Conservation (phyloP, 495 filamentous ascomycete species). For the Daldinia bambusicola region DNA sequence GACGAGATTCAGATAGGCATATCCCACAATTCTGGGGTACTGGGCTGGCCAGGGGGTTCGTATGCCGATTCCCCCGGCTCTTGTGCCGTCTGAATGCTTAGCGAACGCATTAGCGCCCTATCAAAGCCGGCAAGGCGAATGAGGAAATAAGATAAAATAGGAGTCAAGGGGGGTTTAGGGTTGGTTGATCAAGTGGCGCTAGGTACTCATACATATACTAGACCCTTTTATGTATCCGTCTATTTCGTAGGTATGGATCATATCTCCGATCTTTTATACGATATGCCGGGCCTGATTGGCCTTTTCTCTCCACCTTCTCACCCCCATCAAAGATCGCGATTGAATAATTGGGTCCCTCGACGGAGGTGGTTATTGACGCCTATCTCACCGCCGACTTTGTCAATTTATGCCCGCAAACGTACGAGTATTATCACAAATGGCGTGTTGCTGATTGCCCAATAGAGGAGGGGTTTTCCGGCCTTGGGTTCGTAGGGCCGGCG, state of each 20-base stretch:
- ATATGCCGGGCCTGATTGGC: slow-evolving; percentile 13
- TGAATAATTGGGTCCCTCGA: slow-evolving; percentile 11
- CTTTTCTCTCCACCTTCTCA: not conserved
- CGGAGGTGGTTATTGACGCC: slow-evolving; percentile 12
- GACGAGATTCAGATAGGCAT: not conserved
- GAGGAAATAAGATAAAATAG: not conserved
- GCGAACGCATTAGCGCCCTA: not conserved
- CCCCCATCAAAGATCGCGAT: not conserved
- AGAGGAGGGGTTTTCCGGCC: slow-evolving; percentile 10
- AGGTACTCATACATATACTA: not conserved
- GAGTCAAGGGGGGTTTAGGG: not conserved
- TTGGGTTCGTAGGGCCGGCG: slow-evolving; percentile 1
- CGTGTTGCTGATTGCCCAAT: slow-evolving; percentile 35
- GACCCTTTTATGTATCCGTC: slow-evolving; percentile 3
- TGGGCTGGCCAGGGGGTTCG: not conserved
- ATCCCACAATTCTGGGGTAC: not conserved
- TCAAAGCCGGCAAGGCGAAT: not conserved
- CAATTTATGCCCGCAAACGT: slow-evolving; percentile 38
- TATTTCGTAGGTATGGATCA: not conserved
- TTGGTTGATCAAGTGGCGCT: not conserved
- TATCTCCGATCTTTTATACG: slow-evolving; percentile 1
- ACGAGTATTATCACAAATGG: slow-evolving; percentile 39
- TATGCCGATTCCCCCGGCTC: not conserved
- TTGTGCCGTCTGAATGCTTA: not conserved
- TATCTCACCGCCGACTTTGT: slow-evolving; percentile 31